Percentiles rank a stretch among this genome's conserved stretches.
Conservation (phyloP, 2,329 filamentous ascomycete species). For the Fusarium neocosmosporiellum region DNA sequence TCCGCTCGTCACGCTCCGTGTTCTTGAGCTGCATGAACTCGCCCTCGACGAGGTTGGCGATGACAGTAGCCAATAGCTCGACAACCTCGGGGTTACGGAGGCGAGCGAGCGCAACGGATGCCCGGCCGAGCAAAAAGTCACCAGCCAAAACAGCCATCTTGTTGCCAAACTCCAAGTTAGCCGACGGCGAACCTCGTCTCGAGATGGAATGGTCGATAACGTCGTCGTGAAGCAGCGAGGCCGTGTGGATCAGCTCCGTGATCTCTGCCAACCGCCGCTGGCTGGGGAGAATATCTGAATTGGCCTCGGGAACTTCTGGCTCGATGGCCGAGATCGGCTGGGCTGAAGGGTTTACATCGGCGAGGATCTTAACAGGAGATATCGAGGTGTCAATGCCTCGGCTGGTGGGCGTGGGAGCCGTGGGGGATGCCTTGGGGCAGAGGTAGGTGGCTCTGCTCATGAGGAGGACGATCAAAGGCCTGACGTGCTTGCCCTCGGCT, state of each 20-base stretch:
- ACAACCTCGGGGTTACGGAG: constrained; percentile 93
- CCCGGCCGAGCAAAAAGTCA: constrained; percentile 93
- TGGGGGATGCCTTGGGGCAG: constrained; percentile 67
- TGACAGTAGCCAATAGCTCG: constrained; percentile 93
- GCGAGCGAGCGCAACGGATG: constrained; percentile 91
- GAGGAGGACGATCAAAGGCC: constrained; percentile 92
- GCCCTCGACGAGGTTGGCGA: constrained; percentile 96
- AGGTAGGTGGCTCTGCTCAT: constrained; percentile 96
- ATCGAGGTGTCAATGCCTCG: constrained; percentile 64
- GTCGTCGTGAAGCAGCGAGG: constrained; percentile 96
- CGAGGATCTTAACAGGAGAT: constrained; percentile 69
- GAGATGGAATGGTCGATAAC: constrained; percentile 94
- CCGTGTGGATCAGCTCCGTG: constrained; percentile 96
- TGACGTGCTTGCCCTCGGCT: constrained; percentile 95
- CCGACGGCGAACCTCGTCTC: constrained; percentile 84
- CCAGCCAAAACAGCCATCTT: constrained; percentile 99
- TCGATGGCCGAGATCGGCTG: constrained; percentile 54
- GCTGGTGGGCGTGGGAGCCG: constrained; percentile 54
- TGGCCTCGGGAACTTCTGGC: constrained; percentile 51
- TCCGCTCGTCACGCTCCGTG: constrained; percentile 86
- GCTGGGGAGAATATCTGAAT: constrained; percentile 84
- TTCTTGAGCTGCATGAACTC: constrained; percentile 99
- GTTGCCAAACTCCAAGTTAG: constrained; percentile 96
- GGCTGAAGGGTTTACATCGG: constrained; percentile 82
- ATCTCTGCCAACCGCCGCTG: constrained; percentile 95